Evolutionary conservation across 2,329 filamentous ascomycete genomes (phyloP).

Genomic region (Diplodia corticola): DNA sequence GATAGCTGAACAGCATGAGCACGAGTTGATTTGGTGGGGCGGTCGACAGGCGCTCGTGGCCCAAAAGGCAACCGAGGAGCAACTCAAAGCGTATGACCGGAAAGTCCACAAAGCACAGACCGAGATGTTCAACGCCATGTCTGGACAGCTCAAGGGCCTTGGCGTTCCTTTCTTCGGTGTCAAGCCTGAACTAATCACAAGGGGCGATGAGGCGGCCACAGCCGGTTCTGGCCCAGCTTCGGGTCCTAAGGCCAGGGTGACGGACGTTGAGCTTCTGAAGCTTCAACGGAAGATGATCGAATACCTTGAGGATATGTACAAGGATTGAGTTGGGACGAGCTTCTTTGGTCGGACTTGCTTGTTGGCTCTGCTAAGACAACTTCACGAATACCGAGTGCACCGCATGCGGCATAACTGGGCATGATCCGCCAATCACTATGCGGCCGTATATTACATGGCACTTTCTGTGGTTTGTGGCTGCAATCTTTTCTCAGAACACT

Average conservation of each 20-base stretch:
- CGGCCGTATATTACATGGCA: not conserved
- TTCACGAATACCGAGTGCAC: not conserved
- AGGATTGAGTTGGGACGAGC: conserved; percentile 29
- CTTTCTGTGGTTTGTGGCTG: not conserved
- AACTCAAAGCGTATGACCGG: conserved; percentile 59
- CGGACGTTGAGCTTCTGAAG: conserved; percentile 33
- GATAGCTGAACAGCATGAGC: conserved; percentile 62
- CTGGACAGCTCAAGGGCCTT: conserved; percentile 55
- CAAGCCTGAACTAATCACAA: conserved; percentile 45
- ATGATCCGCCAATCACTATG: not conserved
- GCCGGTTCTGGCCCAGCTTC: not conserved
- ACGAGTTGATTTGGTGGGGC: conserved; percentile 59
- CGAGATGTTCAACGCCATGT: conserved; percentile 61
- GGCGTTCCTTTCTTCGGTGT: conserved; percentile 64
- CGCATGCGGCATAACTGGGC: not conserved
- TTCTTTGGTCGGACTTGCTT: not conserved
- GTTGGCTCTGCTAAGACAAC: not conserved
- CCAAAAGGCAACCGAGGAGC: conserved; percentile 35
- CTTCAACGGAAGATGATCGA: conserved; percentile 39
- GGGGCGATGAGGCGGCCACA: conserved; percentile 28
- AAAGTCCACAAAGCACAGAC: conserved; percentile 63
- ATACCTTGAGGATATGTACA: conserved; percentile 43
- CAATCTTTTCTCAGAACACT: not conserved
- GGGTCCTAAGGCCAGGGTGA: conserved; percentile 30
- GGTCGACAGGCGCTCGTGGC: conserved; percentile 7